phyloP scores from a whole-genome alignment of 1,139 yeast species.

The Magnusiomyces sp. region DNA sequence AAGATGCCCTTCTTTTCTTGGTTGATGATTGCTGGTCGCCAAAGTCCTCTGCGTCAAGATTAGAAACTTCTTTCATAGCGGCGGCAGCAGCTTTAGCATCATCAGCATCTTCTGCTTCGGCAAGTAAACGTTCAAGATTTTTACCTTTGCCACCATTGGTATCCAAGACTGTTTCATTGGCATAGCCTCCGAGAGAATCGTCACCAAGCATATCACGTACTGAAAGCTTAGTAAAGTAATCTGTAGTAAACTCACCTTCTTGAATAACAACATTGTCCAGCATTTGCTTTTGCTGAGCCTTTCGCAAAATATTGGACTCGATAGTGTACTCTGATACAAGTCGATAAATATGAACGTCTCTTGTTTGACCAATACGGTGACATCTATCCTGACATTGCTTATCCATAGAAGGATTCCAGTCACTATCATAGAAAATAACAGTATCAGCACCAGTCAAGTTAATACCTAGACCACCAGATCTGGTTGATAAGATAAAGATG shows the following conservation, averaged over 20 bases:
- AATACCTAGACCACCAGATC: slow-evolving; percentile 98
- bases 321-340: slow-evolving; percentile 95
- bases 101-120: slow-evolving; percentile 94
- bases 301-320: slow-evolving; percentile 86
- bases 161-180: slow-evolving; percentile 30
- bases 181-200: slow-evolving; percentile 34
- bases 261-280: slow-evolving; percentile 94
- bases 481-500: slow-evolving; percentile 83
- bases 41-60: slow-evolving; percentile 78
- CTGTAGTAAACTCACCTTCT: slow-evolving; percentile 97
- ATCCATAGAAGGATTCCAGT: slow-evolving; percentile 99
- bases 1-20: slow-evolving; percentile 15
- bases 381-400: slow-evolving; percentile 98
- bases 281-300: slow-evolving; percentile 93
- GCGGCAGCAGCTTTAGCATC: slow-evolving; percentile 87
- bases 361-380: slow-evolving; percentile 96
- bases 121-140: slow-evolving; percentile 54
- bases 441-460: slow-evolving; percentile 98
- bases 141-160: slow-evolving; percentile 28
- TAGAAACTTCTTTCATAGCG: slow-evolving; percentile 75
- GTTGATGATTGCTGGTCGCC: slow-evolving; percentile 31
- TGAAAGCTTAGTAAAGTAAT: slow-evolving; percentile 81
- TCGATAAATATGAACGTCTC: slow-evolving; percentile 95
- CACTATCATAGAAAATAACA: slow-evolving; percentile 97
- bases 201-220: slow-evolving; percentile 82